These are phyloP conservation scores for Pleurotus ostreatus DNA, from an alignment of 768 basidiomycete genomes.

Conservation along the genomic window DNA sequence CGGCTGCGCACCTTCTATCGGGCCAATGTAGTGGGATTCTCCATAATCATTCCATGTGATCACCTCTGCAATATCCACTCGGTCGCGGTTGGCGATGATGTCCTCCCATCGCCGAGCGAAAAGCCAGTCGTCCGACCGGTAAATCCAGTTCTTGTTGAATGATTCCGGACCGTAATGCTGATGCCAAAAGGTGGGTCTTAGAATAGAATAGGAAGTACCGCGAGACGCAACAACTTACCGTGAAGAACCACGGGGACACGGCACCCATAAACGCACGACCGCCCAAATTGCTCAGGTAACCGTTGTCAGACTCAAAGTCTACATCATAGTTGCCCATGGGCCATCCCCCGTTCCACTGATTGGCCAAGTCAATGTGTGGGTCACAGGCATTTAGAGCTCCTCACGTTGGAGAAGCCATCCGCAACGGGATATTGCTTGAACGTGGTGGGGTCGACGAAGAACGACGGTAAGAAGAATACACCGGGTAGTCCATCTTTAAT, in stretches of 20 bases:
- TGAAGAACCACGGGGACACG: slow-evolving; percentile 77
- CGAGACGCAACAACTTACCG: slow-evolving; percentile 16
- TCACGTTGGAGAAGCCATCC: slow-evolving; percentile 58
- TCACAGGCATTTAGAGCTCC: slow-evolving; percentile 11
- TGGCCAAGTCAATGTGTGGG: background rate
- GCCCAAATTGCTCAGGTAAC: background rate
- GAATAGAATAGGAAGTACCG: background rate
- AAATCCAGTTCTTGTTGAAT: slow-evolving; percentile 76
- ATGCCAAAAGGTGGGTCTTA: background rate
- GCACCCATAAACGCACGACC: slow-evolving; percentile 40
- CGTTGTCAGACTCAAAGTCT: slow-evolving; percentile 1
- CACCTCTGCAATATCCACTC: slow-evolving; percentile 58
- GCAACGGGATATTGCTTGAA: slow-evolving; percentile 49
- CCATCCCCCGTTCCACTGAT: slow-evolving; percentile 82
- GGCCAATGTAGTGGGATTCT: slow-evolving; percentile 78
- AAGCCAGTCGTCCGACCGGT: slow-evolving; percentile 63
- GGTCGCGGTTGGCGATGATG: slow-evolving; percentile 50
- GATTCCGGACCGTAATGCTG: slow-evolving; percentile 58
- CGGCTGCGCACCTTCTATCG: slow-evolving; percentile 70
- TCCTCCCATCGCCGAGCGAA: slow-evolving; percentile 67
- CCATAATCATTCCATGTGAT: slow-evolving; percentile 75
- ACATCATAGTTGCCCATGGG: slow-evolving; percentile 33
- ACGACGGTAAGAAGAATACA: slow-evolving; percentile 64
- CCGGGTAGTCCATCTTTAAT: slow-evolving; percentile 28
- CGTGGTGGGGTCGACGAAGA: slow-evolving; percentile 54